Base-by-base conservation (phyloP, 2,329 filamentous ascomycete species). In the Colletotrichum siamense region DNA sequence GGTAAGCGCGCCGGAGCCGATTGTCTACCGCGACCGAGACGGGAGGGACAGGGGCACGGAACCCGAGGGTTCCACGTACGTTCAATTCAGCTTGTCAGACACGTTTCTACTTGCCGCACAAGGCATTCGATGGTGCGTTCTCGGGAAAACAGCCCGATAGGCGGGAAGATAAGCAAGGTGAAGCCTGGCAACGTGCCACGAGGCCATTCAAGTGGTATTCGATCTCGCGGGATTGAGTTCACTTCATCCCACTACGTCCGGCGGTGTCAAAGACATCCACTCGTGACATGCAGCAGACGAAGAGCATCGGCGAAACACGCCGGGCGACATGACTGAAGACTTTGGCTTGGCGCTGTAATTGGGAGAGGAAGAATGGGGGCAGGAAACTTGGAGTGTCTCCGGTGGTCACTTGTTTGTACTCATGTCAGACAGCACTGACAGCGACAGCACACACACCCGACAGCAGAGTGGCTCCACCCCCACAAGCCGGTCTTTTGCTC, bases 401-500 rank as follows among this genome's bases (percentile, higher is more conserved):
- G 34, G 10, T 18, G 32, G 57, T 73, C 65, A 30, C 65, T 44
- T 63, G 39, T n/a, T 36, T 39, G 71, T 62, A 49, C n/a, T 22
- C 16, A n/a, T 10, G 15, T 39, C 26, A 26, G 39, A 15, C 15
- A 32, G 59, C 34, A 15, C 59, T 36, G 12, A 52, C 55, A 73
- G 57, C 22, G n/a, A 26, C 59, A 62, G 28, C 18, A 62, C 5
- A 36, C 36, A 44, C 36, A 44, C 24, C 24, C 24, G 24, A 24
- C 39, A 49, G 18, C 18, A n/a, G 18, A 24, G 28, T 36, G 30
- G 39, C 57, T 36, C 69, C 73, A 68, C 73, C 69, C 65, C 73
- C 73, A 76, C 73, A 65, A 68, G 39, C 73, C 73, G 73, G 63
- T 36, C 55, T 68, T 22, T 34, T 55, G 15, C 52, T 63, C 55